These are phyloP conservation scores for Protomyces lactucae-debilis DNA, from an alignment of 1,139 yeast genomes.

Conservation along the genomic window DNA sequence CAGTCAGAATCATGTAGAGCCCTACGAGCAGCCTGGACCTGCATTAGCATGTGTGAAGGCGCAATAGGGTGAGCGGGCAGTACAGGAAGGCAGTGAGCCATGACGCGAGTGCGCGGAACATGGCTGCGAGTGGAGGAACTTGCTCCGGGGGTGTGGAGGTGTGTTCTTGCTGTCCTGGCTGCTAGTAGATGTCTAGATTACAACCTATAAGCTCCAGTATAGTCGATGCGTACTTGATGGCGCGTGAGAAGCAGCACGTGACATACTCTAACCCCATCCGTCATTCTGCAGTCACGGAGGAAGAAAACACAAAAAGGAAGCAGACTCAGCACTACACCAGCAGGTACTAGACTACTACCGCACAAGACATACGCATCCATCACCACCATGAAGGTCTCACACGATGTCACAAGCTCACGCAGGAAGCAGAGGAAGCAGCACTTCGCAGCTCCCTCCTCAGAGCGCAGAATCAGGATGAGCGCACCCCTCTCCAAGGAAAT, in stretches of 20 bases:
- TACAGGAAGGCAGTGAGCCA: conserved; percentile 25
- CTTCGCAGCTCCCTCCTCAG: conserved; percentile 96
- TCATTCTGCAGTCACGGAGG: not conserved
- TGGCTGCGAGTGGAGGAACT: not conserved
- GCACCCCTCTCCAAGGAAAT: conserved; percentile 99
- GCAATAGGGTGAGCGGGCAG: not conserved
- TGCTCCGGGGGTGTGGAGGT: not conserved
- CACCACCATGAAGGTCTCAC: conserved; percentile 19
- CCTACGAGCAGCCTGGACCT: conserved; percentile 12
- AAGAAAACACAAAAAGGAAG: not conserved
- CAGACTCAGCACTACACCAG: not conserved
- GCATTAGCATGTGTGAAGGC: not conserved
- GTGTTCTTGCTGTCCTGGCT: not conserved
- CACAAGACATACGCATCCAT: too few species aligned
- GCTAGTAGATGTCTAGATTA: too few species aligned
- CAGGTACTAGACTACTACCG: not conserved
- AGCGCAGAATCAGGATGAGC: conserved; percentile 90
- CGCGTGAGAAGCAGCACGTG: not conserved
- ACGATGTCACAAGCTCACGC: conserved; percentile 96
- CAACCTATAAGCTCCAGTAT: too few species aligned
- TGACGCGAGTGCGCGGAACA: conserved; percentile 8
- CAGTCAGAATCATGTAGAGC: conserved; percentile 23
- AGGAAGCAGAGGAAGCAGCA: conserved; percentile 99
- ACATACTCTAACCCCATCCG: not conserved
- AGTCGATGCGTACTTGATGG: not conserved